Evolutionary conservation across 2,329 filamentous ascomycete species (phyloP).

Genomic region (Alternaria atra): DNA sequence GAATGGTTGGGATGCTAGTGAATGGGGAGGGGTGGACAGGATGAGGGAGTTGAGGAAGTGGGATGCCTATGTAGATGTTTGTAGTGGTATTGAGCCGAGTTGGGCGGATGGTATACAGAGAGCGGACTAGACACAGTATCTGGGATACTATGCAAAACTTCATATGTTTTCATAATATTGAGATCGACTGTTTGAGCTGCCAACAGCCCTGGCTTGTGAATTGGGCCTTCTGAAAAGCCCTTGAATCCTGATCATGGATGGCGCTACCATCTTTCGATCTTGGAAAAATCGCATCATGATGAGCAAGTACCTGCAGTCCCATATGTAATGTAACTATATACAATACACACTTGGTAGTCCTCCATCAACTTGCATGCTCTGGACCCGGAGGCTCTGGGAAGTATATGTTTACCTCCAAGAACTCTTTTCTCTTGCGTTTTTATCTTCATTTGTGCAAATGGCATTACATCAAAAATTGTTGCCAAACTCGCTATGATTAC

Average conservation of each 20-base stretch:
- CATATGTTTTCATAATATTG: neutral
- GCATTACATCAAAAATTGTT: neutral
- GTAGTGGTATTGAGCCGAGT: constrained; percentile 58
- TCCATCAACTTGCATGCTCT: neutral
- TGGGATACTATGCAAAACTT: neutral
- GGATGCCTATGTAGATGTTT: constrained; percentile 61
- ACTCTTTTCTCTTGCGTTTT: neutral
- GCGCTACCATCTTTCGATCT: neutral
- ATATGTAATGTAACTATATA: neutral
- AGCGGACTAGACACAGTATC: constrained; percentile 2
- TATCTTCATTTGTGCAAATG: neutral
- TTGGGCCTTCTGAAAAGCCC: neutral
- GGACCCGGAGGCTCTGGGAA: neutral
- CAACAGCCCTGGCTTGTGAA: neutral
- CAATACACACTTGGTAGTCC: neutral
- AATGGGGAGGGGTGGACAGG: constrained; percentile 54
- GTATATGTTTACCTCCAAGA: neutral
- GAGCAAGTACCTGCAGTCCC: neutral
- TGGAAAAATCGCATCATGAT: neutral
- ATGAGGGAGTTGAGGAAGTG: constrained; percentile 54
- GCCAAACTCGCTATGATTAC: neutral
- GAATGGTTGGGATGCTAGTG: constrained; percentile 64
- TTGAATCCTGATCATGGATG: neutral
- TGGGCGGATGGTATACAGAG: constrained; percentile 55
- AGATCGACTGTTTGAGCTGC: neutral